Base-by-base conservation (phyloP, 2,329 filamentous ascomycete species). In the Aspergillus unguis region DNA sequence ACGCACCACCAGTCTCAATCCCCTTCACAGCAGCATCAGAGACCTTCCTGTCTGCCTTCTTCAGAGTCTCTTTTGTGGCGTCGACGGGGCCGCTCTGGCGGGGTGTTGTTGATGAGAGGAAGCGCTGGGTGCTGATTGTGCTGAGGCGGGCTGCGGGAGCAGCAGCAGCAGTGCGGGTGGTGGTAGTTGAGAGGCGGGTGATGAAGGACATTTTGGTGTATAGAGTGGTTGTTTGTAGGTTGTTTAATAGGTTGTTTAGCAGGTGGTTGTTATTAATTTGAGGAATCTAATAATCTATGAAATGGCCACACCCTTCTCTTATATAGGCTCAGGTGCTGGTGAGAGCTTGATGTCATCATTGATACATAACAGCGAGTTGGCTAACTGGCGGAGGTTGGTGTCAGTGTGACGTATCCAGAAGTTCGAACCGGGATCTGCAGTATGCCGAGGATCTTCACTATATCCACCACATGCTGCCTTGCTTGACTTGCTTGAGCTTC, bases 1-100 rank as follows among this genome's bases (percentile, higher is more conserved):
- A 33, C 82, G 54, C 79, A 85, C 83, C 77, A 54, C 81, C 80
- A 61, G 77, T 82, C 70, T 86, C 80, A 56, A 85, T 84, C 42
- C 83, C 83, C 70, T 81, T 81, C 25, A 85, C 79, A 8, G 79
- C 77, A 27, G 71, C 77, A 65, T 82, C 74, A 1, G 80, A 78
- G 33, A 84, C 75, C 25, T 74, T 75, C 55, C 77, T 72, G 67
- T 86, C 82, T 23, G 80, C 80, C 50, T 73, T 75, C 71, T 85
- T 82, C 43, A 81, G 66, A 0, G 80, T 77, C 38, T 85, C 80
- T 68, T 84, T 85, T 59, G 78, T 78, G 5, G 72, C 65, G 41
- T 85, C 80, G 44, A 80, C 68, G 33, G 79, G 75, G 37, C 76
- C 73, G 70, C 80, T 84, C 48, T 79, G 71, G 23, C 68, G 62